These are phyloP conservation scores for Syzygium malaccense DNA, from an alignment of 441 rosid genomes.

Conservation along the genomic window DNA sequence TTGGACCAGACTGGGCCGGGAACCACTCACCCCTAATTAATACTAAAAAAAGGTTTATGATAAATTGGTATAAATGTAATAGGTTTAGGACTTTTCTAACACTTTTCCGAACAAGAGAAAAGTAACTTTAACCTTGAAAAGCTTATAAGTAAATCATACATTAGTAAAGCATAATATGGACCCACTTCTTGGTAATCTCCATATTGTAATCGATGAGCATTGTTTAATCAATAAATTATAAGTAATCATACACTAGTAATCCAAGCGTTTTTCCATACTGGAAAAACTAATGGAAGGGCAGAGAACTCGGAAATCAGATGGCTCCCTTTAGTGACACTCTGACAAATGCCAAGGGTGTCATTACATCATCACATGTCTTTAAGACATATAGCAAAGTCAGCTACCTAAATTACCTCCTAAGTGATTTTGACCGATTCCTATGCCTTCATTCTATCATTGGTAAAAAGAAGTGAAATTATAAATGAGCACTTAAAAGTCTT, in stretches of 20 bases:
- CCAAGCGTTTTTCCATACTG: background rate
- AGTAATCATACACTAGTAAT: background rate
- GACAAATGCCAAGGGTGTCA: background rate
- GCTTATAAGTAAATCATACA: too few species aligned
- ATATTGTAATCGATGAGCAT: background rate
- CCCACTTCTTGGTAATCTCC: too few species aligned
- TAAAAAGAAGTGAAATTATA: background rate
- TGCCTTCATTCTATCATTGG: background rate
- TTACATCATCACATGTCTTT: background rate
- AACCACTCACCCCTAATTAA: too few species aligned
- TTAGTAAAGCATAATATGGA: too few species aligned
- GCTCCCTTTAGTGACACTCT: background rate
- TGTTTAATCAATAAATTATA: background rate
- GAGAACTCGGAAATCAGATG: background rate
- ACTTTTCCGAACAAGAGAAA: too few species aligned
- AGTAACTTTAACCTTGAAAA: too few species aligned
- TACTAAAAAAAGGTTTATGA: too few species aligned
- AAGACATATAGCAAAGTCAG: background rate
- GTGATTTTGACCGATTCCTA: background rate
- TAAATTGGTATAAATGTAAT: too few species aligned
- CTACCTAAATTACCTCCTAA: background rate
- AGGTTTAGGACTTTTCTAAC: too few species aligned
- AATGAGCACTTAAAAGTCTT: background rate
- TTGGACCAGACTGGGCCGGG: too few species aligned
- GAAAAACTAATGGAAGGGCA: background rate